Percentiles rank a stretch among this genome's conserved stretches.
Evolutionary conservation across 2,329 filamentous ascomycete genomes (phyloP).

Genomic region (Fusarium mundagurra): DNA sequence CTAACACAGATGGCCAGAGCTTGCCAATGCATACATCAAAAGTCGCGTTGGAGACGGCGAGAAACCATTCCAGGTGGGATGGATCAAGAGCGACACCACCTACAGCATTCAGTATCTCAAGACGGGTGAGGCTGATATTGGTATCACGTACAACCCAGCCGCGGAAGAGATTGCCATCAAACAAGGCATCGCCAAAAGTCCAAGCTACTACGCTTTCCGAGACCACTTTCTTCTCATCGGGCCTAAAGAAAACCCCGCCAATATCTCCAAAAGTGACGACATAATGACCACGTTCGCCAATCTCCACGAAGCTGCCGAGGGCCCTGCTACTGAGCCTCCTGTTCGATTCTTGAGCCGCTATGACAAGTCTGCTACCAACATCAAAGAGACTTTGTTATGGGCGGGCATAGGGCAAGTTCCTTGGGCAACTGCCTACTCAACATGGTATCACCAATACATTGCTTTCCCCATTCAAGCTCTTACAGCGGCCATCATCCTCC

Average conservation of each 20-base stretch:
- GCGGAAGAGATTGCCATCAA: constrained; percentile 56
- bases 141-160: constrained; percentile 56
- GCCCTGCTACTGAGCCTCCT: constrained; percentile 42
- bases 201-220: constrained; percentile 53
- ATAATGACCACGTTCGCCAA: constrained; percentile 48
- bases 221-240: constrained; percentile 59
- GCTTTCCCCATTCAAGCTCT: constrained; percentile 58
- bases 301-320: constrained; percentile 49
- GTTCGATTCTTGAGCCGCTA: constrained; percentile 56
- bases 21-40: constrained; percentile 44
- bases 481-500: constrained; percentile 51
- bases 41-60: constrained; percentile 23
- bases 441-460: constrained; percentile 59
- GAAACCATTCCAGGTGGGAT: constrained; percentile 53
- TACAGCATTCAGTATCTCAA: constrained; percentile 56
- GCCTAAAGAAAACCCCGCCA: constrained; percentile 45
- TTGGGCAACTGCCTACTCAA: constrained; percentile 55
- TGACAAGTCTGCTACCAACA: constrained; percentile 61
- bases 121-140: constrained; percentile 52
- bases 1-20: constrained; percentile 12
- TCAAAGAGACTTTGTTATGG: constrained; percentile 58
- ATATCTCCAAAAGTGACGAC: constrained; percentile 43
- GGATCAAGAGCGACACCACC: constrained; percentile 58
- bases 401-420: constrained; percentile 57
- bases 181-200: constrained; percentile 48